These are phyloP conservation scores for Micractinium conductrix DNA, from an alignment of 139 green algal species.

Conservation along the genomic window DNA sequence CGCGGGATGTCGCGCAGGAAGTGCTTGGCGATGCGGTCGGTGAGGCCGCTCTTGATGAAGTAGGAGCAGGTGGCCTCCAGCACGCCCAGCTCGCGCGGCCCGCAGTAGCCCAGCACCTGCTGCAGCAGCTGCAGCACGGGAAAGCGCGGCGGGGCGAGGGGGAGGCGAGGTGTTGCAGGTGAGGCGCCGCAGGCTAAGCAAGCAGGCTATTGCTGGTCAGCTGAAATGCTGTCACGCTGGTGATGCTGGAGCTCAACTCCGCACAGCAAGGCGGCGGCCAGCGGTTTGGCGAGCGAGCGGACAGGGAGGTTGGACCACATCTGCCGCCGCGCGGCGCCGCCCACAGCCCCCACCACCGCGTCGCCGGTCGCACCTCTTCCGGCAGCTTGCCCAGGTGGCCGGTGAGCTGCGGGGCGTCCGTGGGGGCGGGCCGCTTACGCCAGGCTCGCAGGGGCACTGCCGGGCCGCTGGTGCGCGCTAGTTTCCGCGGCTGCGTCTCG, in stretches of 20 bases:
- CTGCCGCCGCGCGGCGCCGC: too few species aligned
- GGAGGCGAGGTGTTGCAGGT: too few species aligned
- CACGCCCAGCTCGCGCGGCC: constrained; percentile 61
- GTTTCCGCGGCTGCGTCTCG: background rate
- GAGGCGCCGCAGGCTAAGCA: background rate
- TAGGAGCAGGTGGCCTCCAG: constrained; percentile 73
- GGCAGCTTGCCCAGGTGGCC: constrained; percentile 17
- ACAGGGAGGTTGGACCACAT: too few species aligned
- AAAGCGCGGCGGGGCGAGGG: background rate
- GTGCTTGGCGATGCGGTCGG: constrained; percentile 67
- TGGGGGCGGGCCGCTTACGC: too few species aligned
- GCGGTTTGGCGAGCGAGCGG: background rate
- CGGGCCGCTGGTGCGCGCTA: constrained; percentile 5
- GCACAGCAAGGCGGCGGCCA: background rate
- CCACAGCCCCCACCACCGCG: background rate
- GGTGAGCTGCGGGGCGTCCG: background rate
- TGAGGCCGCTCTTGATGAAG: constrained; percentile 64
- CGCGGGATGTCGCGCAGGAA: constrained; percentile 65
- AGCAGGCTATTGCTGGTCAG: background rate
- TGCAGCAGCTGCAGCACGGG: constrained; percentile 60
- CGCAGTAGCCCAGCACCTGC: constrained; percentile 67
- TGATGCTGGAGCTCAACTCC: too few species aligned
- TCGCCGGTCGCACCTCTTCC: constrained; percentile 15
- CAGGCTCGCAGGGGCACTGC: too few species aligned
- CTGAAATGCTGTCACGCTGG: too few species aligned